phyloP scores from a whole-genome alignment of 345 rosid species.

The Euphorbia peplus region DNA sequence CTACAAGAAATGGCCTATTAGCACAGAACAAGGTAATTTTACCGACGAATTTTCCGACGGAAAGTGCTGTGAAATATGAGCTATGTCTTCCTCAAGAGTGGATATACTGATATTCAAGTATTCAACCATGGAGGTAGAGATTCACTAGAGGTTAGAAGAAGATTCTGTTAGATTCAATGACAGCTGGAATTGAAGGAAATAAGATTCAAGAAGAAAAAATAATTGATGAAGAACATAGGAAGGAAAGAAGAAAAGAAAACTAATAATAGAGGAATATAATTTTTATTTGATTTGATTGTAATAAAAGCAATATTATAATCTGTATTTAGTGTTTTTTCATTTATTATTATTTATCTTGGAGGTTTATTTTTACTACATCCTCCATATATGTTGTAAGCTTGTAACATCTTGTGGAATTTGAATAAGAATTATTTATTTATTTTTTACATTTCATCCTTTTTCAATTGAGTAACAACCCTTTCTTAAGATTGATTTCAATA shows the following conservation, averaged over 20 bases:
- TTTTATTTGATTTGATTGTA: too few relatives aligned
- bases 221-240: not conserved
- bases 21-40: slow-evolving; percentile 28
- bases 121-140: not conserved
- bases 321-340: not conserved
- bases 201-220: not conserved
- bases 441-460: not conserved
- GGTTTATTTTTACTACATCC: not conserved
- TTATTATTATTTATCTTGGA: not conserved
- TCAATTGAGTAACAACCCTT: too few relatives aligned
- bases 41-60: slow-evolving; percentile 24
- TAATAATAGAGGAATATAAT: not conserved
- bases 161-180: not conserved
- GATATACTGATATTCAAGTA: slow-evolving; percentile 43
- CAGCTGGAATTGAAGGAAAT: not conserved
- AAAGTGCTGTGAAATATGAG: slow-evolving; percentile 32
- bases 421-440: not conserved
- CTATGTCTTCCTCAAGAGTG: slow-evolving; percentile 59
- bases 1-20: slow-evolving; percentile 29
- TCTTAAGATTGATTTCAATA: too few relatives aligned
- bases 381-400: not conserved
- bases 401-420: not conserved
- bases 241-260: not conserved
- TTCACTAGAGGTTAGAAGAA: not conserved
- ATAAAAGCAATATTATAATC: not conserved